Conservation (phyloP, 257 asterid species). For the Prunella vulgaris region DNA sequence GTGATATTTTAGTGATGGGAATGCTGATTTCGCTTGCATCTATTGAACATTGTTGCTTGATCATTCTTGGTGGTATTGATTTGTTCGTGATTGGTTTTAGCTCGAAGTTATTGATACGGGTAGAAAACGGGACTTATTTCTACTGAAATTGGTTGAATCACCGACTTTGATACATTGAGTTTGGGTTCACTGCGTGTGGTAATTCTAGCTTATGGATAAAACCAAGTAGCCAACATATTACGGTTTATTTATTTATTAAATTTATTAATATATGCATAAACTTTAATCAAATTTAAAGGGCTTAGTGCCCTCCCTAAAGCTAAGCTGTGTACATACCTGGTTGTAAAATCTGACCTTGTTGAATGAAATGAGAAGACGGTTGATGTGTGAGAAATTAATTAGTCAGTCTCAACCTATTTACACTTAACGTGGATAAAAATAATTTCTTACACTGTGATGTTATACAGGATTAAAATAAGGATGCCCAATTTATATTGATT, state of each 20-base stretch:
- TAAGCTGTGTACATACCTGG: background rate
- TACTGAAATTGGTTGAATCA: background rate
- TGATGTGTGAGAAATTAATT: background rate
- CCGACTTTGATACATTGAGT: background rate
- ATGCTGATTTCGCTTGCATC: background rate
- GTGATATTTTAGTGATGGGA: background rate
- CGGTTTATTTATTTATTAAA: background rate
- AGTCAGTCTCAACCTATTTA: background rate
- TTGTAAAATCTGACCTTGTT: background rate
- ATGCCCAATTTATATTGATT: constrained; percentile 6
- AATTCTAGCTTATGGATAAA: background rate
- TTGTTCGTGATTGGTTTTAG: background rate
- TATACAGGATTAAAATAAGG: background rate
- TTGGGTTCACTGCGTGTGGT: background rate
- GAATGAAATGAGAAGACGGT: background rate
- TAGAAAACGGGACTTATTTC: background rate
- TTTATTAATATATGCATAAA: background rate
- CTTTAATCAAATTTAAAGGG: background rate
- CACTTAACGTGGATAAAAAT: background rate
- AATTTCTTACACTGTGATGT: background rate
- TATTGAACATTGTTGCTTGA: background rate
- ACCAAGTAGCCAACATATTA: background rate
- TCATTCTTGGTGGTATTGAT: background rate
- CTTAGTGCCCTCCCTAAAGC: background rate
- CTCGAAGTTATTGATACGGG: background rate